Percentiles rank a stretch among this genome's conserved stretches.
phyloP scores from a whole-genome alignment of 768 basidiomycete species.

The Peribolospora kevripleyi region DNA sequence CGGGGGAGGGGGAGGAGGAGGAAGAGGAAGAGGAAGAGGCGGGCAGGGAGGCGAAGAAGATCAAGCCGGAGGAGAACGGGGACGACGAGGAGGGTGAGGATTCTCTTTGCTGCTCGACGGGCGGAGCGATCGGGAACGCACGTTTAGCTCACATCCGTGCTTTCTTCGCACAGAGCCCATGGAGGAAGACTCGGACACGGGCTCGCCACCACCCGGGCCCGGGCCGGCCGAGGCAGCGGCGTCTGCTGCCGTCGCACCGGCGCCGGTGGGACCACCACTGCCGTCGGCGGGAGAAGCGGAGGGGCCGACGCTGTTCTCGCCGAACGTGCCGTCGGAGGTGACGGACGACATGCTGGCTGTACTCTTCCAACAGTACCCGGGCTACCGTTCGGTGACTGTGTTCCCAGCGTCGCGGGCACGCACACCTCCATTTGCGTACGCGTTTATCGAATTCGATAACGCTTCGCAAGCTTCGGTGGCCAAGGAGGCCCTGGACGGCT shows the following conservation, averaged over 20 bases:
- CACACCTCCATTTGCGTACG: slow-evolving; percentile 39
- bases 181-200: slow-evolving; percentile 11
- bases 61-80: slow-evolving; percentile 44
- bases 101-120: slow-evolving; percentile 1
- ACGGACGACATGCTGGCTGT: slow-evolving; percentile 65
- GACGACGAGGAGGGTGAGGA: slow-evolving; percentile 39
- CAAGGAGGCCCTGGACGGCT: slow-evolving; percentile 60
- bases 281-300: background rate
- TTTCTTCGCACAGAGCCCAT: slow-evolving; percentile 5
- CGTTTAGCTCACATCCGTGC: background rate
- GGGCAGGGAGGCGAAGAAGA: slow-evolving; percentile 39
- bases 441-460: slow-evolving; percentile 53
- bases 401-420: slow-evolving; percentile 21
- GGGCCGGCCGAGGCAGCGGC: slow-evolving; percentile 23
- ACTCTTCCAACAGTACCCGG: slow-evolving; percentile 78
- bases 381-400: slow-evolving; percentile 45
- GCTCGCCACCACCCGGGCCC: background rate
- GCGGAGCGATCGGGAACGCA: background rate
- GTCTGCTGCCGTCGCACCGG: slow-evolving; percentile 21
- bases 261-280: too few species aligned
- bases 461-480: slow-evolving; percentile 49
- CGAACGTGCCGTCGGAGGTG: slow-evolving; percentile 74
- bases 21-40: slow-evolving; percentile 29
- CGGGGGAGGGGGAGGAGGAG: slow-evolving; percentile 17
- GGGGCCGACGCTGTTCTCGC: slow-evolving; percentile 32